Percentiles rank a stretch among this genome's conserved stretches.
Conservation (phyloP, 2,329 filamentous ascomycete genomes). For the Diplodia mutila region DNA sequence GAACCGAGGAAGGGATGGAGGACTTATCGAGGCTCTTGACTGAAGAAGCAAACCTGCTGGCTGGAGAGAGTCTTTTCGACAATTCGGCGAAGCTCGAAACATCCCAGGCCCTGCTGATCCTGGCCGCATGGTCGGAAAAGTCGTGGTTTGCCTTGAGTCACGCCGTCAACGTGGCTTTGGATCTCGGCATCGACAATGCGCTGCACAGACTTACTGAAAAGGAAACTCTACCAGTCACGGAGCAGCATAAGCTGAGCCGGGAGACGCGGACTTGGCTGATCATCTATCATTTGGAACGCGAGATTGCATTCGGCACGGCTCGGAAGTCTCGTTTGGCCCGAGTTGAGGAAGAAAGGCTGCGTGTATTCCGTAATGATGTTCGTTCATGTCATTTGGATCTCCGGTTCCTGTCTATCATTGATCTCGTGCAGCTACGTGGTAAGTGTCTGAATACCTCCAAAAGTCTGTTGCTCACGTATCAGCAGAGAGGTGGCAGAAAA, state of each 20-base stretch:
- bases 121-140: conserved; percentile 12
- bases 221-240: not conserved
- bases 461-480: not conserved
- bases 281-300: conserved; percentile 10
- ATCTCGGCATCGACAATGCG: not conserved
- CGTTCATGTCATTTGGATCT: not conserved
- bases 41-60: not conserved
- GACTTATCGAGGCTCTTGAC: not conserved
- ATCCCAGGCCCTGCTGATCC: not conserved
- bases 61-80: not conserved
- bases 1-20: not conserved
- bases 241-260: not conserved
- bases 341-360: not conserved
- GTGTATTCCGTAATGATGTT: not conserved
- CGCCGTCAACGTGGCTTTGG: conserved; percentile 4
- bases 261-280: conserved; percentile 4
- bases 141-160: conserved; percentile 9
- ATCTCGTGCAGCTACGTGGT: conserved; percentile 1
- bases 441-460: not conserved
- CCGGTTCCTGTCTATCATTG: conserved; percentile 1
- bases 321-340: not conserved
- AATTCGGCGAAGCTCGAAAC: not conserved
- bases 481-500: not conserved
- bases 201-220: not conserved
- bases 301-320: conserved; percentile 11